A percentile compares a stretch with the other conserved stretches of the same genome.
Evolutionary conservation across 1,284 basidiomycete genomes (phyloP).

Genomic region (Exobasidium cylindrosporum): DNA sequence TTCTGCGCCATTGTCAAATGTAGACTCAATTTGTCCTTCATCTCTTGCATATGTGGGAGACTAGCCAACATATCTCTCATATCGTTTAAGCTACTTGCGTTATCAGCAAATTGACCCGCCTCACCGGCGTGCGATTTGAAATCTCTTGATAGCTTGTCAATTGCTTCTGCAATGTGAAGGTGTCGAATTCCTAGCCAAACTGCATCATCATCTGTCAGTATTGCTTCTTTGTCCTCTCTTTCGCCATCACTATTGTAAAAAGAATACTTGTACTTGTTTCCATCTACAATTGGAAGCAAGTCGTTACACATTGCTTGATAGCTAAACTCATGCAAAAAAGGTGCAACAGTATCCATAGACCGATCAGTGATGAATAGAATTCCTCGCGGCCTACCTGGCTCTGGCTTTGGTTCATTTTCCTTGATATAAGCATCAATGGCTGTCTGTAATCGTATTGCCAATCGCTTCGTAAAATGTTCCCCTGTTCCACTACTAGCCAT

Average conservation of each 20-base stretch:
- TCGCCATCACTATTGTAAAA: slow-evolving; percentile 60
- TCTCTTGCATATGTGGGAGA: slow-evolving; percentile 90
- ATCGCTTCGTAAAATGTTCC: slow-evolving; percentile 47
- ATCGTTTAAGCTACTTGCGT: slow-evolving; percentile 80
- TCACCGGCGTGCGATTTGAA: slow-evolving; percentile 91
- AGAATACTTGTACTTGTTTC: slow-evolving; percentile 76
- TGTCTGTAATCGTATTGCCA: slow-evolving; percentile 39
- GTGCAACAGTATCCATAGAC: slow-evolving; percentile 85
- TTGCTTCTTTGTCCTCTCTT: slow-evolving; percentile 81
- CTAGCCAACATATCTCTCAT: slow-evolving; percentile 99
- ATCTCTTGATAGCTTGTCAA: slow-evolving; percentile 90
- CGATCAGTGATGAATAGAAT: slow-evolving; percentile 91
- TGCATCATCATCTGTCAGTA: slow-evolving; percentile 77
- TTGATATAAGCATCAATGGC: slow-evolving; percentile 37
- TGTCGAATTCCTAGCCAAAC: slow-evolving; percentile 91
- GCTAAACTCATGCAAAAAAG: slow-evolving; percentile 93
- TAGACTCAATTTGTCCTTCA: slow-evolving; percentile 91
- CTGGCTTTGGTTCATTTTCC: slow-evolving; percentile 61
- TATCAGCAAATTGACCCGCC: slow-evolving; percentile 73
- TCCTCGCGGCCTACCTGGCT: slow-evolving; percentile 69
- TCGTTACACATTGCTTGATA: slow-evolving; percentile 99
- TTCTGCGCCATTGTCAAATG: slow-evolving; percentile 97
- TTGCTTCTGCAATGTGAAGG: slow-evolving; percentile 97
- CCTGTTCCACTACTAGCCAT: slow-evolving; percentile 14
- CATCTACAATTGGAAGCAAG: slow-evolving; percentile 75